Percentiles rank a stretch among this genome's conserved stretches.
phyloP scores from a whole-genome alignment of 2,329 filamentous ascomycete species.

The Thyridium curvatum region DNA sequence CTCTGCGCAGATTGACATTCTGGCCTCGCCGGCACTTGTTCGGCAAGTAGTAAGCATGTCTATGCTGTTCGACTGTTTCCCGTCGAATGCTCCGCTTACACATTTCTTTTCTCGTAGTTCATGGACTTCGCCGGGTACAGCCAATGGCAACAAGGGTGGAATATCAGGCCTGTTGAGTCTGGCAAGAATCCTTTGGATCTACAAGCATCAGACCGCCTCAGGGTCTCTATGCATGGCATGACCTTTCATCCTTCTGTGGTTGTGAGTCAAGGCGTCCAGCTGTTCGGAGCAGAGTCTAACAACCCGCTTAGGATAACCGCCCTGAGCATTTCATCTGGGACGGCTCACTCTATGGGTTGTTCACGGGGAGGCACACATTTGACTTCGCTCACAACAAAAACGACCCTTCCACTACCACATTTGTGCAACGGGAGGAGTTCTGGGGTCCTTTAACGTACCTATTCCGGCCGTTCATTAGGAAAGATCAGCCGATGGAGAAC shows the following conservation, averaged over 20 bases:
- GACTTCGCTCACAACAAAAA: slow-evolving; percentile 11
- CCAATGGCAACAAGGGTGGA: not conserved
- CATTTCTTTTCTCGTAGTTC: not conserved
- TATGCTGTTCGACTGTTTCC: not conserved
- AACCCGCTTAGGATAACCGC: slow-evolving; percentile 4
- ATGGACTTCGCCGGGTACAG: not conserved
- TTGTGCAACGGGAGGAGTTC: slow-evolving; percentile 13
- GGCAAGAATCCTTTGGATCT: not conserved
- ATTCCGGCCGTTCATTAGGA: slow-evolving; percentile 4
- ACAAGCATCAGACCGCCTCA: too few relatives aligned
- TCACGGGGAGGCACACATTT: slow-evolving; percentile 13
- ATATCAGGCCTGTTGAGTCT: not conserved
- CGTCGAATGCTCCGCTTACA: not conserved
- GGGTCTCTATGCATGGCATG: too few relatives aligned
- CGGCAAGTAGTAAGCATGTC: not conserved
- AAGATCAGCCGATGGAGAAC: slow-evolving; percentile 1
- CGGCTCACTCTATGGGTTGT: slow-evolving; percentile 7
- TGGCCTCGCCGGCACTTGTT: not conserved
- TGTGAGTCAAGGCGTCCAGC: too few relatives aligned
- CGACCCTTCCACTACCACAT: slow-evolving; percentile 12
- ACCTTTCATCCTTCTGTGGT: too few relatives aligned
- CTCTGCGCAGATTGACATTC: not conserved
- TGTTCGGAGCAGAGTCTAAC: not conserved
- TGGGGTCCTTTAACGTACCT: slow-evolving; percentile 6
- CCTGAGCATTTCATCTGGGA: slow-evolving; percentile 10